Evolutionary conservation across 352 stramenopile species (phyloP).

Genomic region (Globisporangium carolinianum): DNA sequence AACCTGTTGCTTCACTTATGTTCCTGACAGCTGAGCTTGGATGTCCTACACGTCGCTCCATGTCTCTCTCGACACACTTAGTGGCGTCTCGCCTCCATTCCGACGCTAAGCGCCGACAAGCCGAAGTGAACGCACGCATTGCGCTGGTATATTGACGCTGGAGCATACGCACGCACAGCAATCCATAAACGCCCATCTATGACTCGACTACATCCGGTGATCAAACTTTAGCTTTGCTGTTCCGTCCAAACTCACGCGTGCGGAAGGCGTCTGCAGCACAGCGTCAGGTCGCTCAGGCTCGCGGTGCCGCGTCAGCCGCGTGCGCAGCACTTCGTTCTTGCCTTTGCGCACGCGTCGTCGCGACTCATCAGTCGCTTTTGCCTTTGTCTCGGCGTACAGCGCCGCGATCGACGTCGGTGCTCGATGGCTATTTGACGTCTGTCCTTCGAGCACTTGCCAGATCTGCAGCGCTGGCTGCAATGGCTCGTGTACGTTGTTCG

Average conservation of each 20-base stretch:
- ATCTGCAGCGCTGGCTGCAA: constrained; percentile 13
- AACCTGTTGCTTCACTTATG: too few relatives aligned
- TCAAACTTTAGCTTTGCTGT: constrained; percentile 19
- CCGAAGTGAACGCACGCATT: not conserved
- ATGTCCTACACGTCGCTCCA: too few relatives aligned
- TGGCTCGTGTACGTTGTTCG: too few relatives aligned
- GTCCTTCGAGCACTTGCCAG: constrained; percentile 27
- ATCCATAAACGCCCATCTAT: not conserved
- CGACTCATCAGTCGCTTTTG: constrained; percentile 11
- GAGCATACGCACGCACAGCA: not conserved
- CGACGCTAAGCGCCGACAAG: too few relatives aligned
- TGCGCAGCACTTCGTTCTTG: constrained; percentile 29
- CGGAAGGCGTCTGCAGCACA: constrained; percentile 19
- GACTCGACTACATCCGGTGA: constrained; percentile 3
- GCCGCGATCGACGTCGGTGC: constrained; percentile 13
- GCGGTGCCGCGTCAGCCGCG: constrained; percentile 22
- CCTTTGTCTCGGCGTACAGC: constrained; percentile 8
- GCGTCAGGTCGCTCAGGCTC: constrained; percentile 15
- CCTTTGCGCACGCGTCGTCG: constrained; percentile 19
- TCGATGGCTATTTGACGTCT: constrained; percentile 16
- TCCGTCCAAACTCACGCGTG: constrained; percentile 15
- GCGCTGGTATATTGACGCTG: not conserved
- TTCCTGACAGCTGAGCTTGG: too few relatives aligned
- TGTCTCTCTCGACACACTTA: not conserved
- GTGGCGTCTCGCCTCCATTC: not conserved